A percentile compares a stretch with the other conserved stretches of the same genome.
These are phyloP conservation scores for Auriculariales sp. DNA, from an alignment of 768 basidiomycete genomes.

Conservation along the genomic window DNA sequence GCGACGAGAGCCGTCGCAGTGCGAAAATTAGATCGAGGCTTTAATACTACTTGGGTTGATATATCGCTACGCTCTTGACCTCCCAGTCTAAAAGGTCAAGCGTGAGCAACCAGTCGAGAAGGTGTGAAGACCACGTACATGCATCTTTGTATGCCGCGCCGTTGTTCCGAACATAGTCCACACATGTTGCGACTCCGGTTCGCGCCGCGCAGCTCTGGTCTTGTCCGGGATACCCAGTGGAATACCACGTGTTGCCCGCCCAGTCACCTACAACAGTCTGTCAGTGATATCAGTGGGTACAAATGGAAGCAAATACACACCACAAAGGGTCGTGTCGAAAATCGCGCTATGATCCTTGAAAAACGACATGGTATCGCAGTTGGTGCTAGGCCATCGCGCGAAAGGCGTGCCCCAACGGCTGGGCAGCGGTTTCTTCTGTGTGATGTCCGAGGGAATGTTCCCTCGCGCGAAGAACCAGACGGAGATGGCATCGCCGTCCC, in stretches of 20 bases:
- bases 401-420: slow-evolving; percentile 60
- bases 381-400: slow-evolving; percentile 63
- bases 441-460: slow-evolving; percentile 65
- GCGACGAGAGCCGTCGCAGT: slow-evolving; percentile 2
- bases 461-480: slow-evolving; percentile 72
- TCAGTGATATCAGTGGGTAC: slow-evolving; percentile 2
- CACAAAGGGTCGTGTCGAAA: slow-evolving; percentile 81
- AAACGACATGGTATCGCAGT: slow-evolving; percentile 64
- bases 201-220: slow-evolving; percentile 69
- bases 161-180: slow-evolving; percentile 56
- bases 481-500: slow-evolving; percentile 61
- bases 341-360: slow-evolving; percentile 67
- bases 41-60: slow-evolving; percentile 22
- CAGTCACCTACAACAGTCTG: slow-evolving; percentile 64
- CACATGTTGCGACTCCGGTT: slow-evolving; percentile 73
- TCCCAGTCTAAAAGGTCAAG: slow-evolving; percentile 52
- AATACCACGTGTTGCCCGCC: slow-evolving; percentile 75
- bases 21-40: neutral
- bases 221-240: slow-evolving; percentile 67
- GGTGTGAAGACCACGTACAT: slow-evolving; percentile 40
- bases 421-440: slow-evolving; percentile 57
- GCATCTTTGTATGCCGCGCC: slow-evolving; percentile 62
- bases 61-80: slow-evolving; percentile 60
- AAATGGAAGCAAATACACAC: slow-evolving; percentile 24
- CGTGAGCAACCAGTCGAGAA: slow-evolving; percentile 19